Conservation (phyloP, 805 yeast genomes). For the Candida multigemmis region DNA sequence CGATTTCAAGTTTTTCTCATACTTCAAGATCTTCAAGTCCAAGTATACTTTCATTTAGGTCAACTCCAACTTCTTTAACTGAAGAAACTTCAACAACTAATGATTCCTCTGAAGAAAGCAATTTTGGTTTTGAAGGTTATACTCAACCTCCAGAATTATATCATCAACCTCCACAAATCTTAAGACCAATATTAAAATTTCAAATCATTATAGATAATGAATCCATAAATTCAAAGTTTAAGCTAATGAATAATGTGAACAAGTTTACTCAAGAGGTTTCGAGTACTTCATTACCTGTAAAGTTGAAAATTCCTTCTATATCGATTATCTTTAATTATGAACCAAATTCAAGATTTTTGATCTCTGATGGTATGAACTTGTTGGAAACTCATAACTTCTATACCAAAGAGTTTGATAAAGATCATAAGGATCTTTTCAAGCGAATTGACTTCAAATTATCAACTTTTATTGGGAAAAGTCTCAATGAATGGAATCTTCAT, state of each 20-base stretch:
- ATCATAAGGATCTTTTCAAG: constrained; percentile 2
- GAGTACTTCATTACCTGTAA: constrained; percentile 8
- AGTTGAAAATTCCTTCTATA: constrained; percentile 19
- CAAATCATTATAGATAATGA: constrained; percentile 37
- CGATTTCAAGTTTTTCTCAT: constrained; percentile 21
- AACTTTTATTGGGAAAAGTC: constrained; percentile 33
- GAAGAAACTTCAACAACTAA: constrained; percentile 25
- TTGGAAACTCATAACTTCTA: constrained; percentile 24
- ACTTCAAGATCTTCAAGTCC: constrained; percentile 29
- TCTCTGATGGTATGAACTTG: constrained; percentile 18
- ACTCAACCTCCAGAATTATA: constrained; percentile 28
- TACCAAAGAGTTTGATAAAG: constrained; percentile 8
- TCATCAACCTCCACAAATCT: constrained; percentile 34
- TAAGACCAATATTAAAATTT: constrained; percentile 37
- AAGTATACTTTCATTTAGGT: constrained; percentile 25
- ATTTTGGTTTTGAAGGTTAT: neutral
- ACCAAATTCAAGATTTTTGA: too few species aligned
- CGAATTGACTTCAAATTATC: constrained; percentile 2
- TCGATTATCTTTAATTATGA: too few species aligned
- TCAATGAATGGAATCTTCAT: constrained; percentile 42
- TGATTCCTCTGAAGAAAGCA: constrained; percentile 8
- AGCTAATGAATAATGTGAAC: constrained; percentile 10
- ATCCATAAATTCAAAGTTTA: constrained; percentile 21
- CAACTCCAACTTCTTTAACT: constrained; percentile 26
- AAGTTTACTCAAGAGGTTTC: constrained; percentile 1